Conservation (phyloP, 2,329 filamentous ascomycete genomes). For the Colletotrichum chrysophilum region DNA sequence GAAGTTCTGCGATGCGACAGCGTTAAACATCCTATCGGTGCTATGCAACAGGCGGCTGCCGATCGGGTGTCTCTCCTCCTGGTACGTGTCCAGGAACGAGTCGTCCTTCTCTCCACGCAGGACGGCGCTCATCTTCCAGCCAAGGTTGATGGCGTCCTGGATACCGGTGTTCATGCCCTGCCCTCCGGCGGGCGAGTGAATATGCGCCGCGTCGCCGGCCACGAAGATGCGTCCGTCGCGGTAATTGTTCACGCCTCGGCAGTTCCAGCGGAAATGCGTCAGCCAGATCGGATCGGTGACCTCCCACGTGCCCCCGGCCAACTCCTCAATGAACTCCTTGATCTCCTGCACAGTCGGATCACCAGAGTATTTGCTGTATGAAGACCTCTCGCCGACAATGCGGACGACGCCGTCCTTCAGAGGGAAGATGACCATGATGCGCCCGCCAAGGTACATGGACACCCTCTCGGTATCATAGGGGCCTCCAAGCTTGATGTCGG, state of each 20-base stretch:
- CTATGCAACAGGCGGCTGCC: slow-evolving; percentile 45
- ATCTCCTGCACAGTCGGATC: slow-evolving; percentile 5
- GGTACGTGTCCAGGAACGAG: slow-evolving; percentile 51
- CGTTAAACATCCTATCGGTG: slow-evolving; percentile 46
- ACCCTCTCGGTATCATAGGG: slow-evolving; percentile 18
- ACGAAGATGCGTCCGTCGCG: slow-evolving; percentile 32
- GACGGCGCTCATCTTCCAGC: slow-evolving; percentile 36
- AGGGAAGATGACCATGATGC: slow-evolving; percentile 41
- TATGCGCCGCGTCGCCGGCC: slow-evolving; percentile 40
- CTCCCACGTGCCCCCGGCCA: slow-evolving; percentile 32
- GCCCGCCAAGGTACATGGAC: slow-evolving; percentile 33
- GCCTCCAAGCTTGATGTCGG: slow-evolving; percentile 38
- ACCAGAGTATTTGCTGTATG: neutral
- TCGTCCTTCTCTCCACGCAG: slow-evolving; percentile 26
- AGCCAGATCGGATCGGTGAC: slow-evolving; percentile 42
- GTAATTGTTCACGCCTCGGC: slow-evolving; percentile 45
- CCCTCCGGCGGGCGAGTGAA: slow-evolving; percentile 37
- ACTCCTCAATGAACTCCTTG: slow-evolving; percentile 29
- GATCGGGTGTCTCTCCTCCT: slow-evolving; percentile 51
- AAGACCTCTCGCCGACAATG: slow-evolving; percentile 27
- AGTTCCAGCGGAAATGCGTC: slow-evolving; percentile 49
- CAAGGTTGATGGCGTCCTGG: slow-evolving; percentile 37
- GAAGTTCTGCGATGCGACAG: slow-evolving; percentile 39
- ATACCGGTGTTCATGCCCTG: slow-evolving; percentile 43
- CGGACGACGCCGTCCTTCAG: slow-evolving; percentile 29